Evolutionary conservation across 2,329 filamentous ascomycete genomes (phyloP), one percentile per base, ranked within the genome.

Genomic region (Amylocarpus encephaloides): DNA sequence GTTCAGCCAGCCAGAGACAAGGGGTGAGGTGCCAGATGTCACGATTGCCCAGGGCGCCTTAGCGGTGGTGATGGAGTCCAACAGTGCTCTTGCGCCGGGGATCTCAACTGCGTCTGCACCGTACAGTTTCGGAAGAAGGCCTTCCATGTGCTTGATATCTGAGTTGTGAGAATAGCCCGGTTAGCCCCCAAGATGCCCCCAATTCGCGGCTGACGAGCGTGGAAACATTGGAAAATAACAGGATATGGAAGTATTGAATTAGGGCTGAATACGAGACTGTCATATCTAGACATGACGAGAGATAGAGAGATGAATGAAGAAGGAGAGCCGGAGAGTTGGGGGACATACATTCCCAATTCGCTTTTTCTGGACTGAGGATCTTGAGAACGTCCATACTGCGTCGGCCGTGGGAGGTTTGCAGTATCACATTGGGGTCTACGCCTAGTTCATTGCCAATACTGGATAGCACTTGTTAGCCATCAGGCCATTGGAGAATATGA

Each of bases 341-440:
- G 40, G 30, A 80, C 87, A 72, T 71, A 94, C 89, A 95, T 57
- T 95, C 89, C 89, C 87, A 92, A 61, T 85, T 96, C 38, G 93
- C 93, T 66, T 89, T 88, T 60, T 87, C 83, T 13, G 89, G 86
- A 55, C 88, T 84, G 51, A 95, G 79, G 26, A 91, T 73, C 66
- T 80, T 80, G 51, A 98, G 76, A 2, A 86, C 82, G 62, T 98
- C 93, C 63, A 97, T 95, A 59, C 83, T 89, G 51, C 93, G 77
- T 52, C 92, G 82, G 54, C 93, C 93, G 69, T 98, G 93, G 5
- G 90, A 95, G 9, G 89, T 95, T 62, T 88, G 79, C 22, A 97
- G 78, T 61, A 98, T 97, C 41, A 85, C 79, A 43, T 84, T 76
- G n/a, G 88, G 87, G 58, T 88, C 81, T 18, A 96, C 84, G 19